These are phyloP conservation scores for Chalciporus sp. DNA, from an alignment of 1,284 basidiomycete genomes.

Conservation along the genomic window DNA sequence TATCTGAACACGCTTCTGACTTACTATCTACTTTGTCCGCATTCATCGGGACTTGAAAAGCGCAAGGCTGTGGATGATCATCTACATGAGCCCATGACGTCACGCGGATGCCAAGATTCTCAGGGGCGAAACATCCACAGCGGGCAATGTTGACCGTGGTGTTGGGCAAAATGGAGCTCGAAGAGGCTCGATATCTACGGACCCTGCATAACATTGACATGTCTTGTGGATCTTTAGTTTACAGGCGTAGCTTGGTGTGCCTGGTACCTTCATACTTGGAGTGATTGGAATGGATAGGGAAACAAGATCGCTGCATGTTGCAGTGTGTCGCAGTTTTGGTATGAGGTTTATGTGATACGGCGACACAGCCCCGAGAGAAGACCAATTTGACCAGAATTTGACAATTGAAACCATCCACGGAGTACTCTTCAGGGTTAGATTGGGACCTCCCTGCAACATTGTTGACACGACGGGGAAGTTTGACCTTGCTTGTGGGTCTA, in stretches of 20 bases:
- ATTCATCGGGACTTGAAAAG: neutral
- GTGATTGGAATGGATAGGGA: neutral
- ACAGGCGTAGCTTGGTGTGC: neutral
- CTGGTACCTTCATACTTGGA: slow-evolving; percentile 1
- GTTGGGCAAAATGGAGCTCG: too few species aligned
- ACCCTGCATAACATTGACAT: neutral
- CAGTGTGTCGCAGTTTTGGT: neutral
- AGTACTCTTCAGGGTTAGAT: neutral
- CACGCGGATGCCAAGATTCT: neutral
- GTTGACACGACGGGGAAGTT: slow-evolving; percentile 5
- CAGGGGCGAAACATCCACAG: too few species aligned
- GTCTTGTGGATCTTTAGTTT: neutral
- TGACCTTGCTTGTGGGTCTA: slow-evolving; percentile 8
- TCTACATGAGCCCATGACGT: neutral
- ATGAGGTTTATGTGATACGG: neutral
- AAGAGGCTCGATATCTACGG: neutral
- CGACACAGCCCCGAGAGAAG: neutral
- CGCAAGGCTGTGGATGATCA: neutral
- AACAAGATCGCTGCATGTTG: neutral
- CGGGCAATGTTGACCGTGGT: slow-evolving; percentile 5
- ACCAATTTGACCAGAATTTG: neutral
- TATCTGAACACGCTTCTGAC: neutral
- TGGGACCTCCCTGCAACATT: neutral
- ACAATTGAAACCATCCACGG: neutral
- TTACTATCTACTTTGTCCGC: neutral